phyloP scores from a whole-genome alignment of 2,329 filamentous ascomycete species.

The Penicillium paneum region DNA sequence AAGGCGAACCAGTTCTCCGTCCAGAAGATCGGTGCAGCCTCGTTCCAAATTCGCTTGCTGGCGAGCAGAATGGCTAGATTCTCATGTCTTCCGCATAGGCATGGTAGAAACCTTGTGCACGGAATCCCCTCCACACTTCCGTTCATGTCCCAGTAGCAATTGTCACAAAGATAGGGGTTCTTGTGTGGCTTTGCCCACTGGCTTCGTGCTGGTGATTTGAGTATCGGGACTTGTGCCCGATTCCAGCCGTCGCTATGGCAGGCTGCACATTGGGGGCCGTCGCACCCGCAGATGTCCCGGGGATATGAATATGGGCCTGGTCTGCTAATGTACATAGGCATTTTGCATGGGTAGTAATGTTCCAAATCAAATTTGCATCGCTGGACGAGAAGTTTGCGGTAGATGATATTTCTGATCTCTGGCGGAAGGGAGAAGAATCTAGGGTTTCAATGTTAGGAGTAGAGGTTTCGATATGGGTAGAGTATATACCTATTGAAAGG shows the following conservation, averaged over 20 bases:
- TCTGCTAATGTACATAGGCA: not conserved
- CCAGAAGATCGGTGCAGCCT: slow-evolving; percentile 15
- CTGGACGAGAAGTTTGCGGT: slow-evolving; percentile 11
- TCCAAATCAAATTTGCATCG: slow-evolving; percentile 13
- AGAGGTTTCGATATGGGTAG: not conserved
- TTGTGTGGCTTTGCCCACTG: slow-evolving; percentile 8
- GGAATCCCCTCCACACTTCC: slow-evolving; percentile 1
- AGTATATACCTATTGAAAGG: not conserved
- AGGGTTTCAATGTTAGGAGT: not conserved
- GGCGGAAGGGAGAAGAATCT: slow-evolving; percentile 15
- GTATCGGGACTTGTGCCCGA: not conserved
- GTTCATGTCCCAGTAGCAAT: slow-evolving; percentile 10
- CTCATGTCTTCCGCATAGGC: slow-evolving; percentile 9
- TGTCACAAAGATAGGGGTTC: slow-evolving; percentile 15
- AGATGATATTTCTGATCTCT: slow-evolving; percentile 10
- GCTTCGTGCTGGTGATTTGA: slow-evolving; percentile 13
- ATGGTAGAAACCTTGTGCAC: slow-evolving; percentile 7
- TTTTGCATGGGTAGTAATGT: slow-evolving; percentile 24
- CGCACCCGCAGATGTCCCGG: not conserved
- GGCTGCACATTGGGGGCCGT: not conserved
- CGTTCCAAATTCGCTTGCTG: slow-evolving; percentile 6
- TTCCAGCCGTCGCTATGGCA: not conserved
- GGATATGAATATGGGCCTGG: not conserved
- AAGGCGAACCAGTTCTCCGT: slow-evolving; percentile 16
- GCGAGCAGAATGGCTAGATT: slow-evolving; percentile 7